These are phyloP conservation scores for Hanseniaspora clermontiae DNA, from an alignment of 805 yeast genomes.

Conservation along the genomic window DNA sequence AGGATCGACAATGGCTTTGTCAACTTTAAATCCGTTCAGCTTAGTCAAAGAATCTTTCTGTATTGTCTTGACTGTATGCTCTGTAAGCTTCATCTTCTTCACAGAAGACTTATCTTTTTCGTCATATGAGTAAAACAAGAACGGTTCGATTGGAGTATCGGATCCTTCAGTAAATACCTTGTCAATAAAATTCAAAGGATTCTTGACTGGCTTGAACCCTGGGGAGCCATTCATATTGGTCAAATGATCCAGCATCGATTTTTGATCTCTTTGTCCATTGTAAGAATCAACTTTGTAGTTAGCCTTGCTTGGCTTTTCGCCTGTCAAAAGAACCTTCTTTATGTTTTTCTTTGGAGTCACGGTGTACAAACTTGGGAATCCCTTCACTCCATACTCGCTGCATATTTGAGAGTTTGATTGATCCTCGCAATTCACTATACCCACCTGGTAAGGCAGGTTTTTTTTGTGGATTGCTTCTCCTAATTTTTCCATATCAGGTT, in stretches of 20 bases:
- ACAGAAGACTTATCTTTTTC: neutral
- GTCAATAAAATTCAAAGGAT: neutral
- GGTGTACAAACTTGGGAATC: slow-evolving; percentile 74
- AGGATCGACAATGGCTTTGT: neutral
- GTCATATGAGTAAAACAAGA: neutral
- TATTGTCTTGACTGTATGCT: neutral
- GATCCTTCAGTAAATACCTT: neutral
- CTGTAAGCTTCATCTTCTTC: neutral
- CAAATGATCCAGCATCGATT: slow-evolving; percentile 42
- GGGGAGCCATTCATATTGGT: slow-evolving; percentile 40
- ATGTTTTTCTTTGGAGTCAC: slow-evolving; percentile 56
- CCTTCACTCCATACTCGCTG: slow-evolving; percentile 47
- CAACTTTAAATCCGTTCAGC: neutral
- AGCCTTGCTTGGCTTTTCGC: slow-evolving; percentile 9
- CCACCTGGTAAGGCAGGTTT: slow-evolving; percentile 49
- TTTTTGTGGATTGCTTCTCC: slow-evolving; percentile 36
- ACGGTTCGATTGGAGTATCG: neutral
- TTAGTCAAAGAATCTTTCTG: neutral
- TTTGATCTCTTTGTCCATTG: slow-evolving; percentile 47
- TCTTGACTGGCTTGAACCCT: neutral
- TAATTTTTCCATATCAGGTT: slow-evolving; percentile 50
- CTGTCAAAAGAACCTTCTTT: slow-evolving; percentile 15
- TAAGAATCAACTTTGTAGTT: slow-evolving; percentile 45
- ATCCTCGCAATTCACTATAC: slow-evolving; percentile 76
- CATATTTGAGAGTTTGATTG: slow-evolving; percentile 58